Evolutionary conservation across 257 asterid genomes (phyloP).

Genomic region (Solanum tarijense): DNA sequence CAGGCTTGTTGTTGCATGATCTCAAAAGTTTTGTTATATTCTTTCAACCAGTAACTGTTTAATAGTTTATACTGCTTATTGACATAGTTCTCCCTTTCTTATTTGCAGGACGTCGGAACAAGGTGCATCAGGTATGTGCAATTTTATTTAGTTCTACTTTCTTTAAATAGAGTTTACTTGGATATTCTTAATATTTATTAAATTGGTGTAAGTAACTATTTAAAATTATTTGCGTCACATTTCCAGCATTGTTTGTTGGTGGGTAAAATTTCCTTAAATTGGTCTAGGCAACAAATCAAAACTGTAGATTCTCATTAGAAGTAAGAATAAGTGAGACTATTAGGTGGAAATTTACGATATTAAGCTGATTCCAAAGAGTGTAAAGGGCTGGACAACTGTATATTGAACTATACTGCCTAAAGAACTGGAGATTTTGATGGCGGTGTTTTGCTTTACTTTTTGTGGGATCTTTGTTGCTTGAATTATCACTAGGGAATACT

Average conservation of each 20-base stretch:
- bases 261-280: background rate
- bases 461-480: background rate
- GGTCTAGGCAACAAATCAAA: background rate
- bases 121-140: slow-evolving; percentile 56
- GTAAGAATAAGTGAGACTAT: background rate
- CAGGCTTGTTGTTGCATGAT: background rate
- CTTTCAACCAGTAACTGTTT: background rate
- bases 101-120: slow-evolving; percentile 69
- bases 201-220: background rate
- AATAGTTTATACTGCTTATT: background rate
- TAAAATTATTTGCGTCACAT: background rate
- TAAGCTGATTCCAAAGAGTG: background rate
- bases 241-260: background rate
- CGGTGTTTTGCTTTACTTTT: background rate
- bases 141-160: background rate
- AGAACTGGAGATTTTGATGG: background rate
- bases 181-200: background rate
- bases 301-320: background rate
- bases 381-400: background rate
- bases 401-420: background rate
- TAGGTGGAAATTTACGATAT: background rate
- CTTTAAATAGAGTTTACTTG: background rate
- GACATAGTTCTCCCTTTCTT: slow-evolving; percentile 15
- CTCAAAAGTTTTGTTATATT: background rate
- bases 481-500: background rate